Base-by-base conservation (phyloP, 2,329 filamentous ascomycete species). In the Dothiorella sarmentorum region DNA sequence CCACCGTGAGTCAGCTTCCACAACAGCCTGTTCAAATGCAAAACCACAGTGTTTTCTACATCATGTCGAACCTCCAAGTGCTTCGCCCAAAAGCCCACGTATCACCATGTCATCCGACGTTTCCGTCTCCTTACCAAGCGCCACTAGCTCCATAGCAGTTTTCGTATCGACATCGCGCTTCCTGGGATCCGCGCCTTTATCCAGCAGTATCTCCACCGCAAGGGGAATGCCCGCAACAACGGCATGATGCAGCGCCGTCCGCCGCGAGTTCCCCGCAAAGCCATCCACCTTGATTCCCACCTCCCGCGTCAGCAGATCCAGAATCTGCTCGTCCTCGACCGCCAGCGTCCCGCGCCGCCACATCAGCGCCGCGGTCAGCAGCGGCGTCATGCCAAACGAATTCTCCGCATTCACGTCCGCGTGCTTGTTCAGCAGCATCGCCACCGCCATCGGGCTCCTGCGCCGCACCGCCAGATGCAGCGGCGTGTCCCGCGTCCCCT, bases 351-450 rank as follows among this genome's bases (percentile, higher is more conserved):
- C 22, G 17, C 24, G 15, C n/a, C n/a, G n/a, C 44, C 44, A 47
- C 44, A 31, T 47, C 1, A 47, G 13, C 11, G 59, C 59, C 5
- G 59, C 44, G 4, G 57, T 22, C 2, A 61, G 31, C 0, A 61
- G 33, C 13, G 59, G 55, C 3, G 59, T 59, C 15, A 24, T 40
- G 13, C 55, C 55, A 20, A 42, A 59, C 3, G 59, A 35, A 20
- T 58, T 61, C 15, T n/a, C 31, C 3, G 55, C 59, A 24, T 58
- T 61, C 20, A 58, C 55, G 17, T 61, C 35, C 4, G 55, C 59
- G 15, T 35, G 35, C 15, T 33, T 59, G 55, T 58, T 22, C 10
- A 61, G 33, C n/a, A 61, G 43, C 59, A 61, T 58, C 7, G 38
- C 53, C 1, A 40, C 44, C 15, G 59, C 59, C 20, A 26, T 35